phyloP scores from a whole-genome alignment of 2,329 filamentous ascomycete genomes.

The Hymenoscyphus fraxineus region DNA sequence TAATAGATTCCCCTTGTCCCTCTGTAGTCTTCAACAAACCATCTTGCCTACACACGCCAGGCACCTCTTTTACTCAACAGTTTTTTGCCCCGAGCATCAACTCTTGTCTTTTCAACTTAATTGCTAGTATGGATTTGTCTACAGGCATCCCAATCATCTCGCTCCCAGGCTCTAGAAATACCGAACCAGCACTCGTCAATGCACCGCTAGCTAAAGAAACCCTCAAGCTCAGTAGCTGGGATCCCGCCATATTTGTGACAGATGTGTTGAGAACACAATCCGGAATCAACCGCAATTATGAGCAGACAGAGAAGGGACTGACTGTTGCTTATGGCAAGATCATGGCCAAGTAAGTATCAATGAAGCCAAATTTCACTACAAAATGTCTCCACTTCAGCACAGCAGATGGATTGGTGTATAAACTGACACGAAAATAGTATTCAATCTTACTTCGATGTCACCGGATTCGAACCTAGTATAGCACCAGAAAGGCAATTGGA shows the following conservation, averaged over 20 bases:
- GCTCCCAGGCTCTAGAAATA: neutral
- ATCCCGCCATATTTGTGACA: neutral
- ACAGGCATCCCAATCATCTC: neutral
- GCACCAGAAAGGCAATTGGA: neutral
- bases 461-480: slow-evolving; percentile 5
- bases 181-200: neutral
- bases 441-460: slow-evolving; percentile 11
- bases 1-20: neutral
- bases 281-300: neutral
- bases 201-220: neutral
- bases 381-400: neutral
- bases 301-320: neutral
- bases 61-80: neutral
- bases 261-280: neutral
- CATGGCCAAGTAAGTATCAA: neutral
- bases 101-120: neutral
- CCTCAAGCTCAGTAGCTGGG: neutral
- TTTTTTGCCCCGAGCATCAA: neutral
- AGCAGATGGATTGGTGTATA: neutral
- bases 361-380: neutral
- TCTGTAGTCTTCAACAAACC: neutral
- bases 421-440: neutral
- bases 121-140: neutral
- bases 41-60: neutral
- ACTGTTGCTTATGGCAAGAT: neutral